Evolutionary conservation across 2,329 filamentous ascomycete genomes (phyloP), one percentile per base, ranked within the genome.

Genomic region (Colletotrichum sp.): DNA sequence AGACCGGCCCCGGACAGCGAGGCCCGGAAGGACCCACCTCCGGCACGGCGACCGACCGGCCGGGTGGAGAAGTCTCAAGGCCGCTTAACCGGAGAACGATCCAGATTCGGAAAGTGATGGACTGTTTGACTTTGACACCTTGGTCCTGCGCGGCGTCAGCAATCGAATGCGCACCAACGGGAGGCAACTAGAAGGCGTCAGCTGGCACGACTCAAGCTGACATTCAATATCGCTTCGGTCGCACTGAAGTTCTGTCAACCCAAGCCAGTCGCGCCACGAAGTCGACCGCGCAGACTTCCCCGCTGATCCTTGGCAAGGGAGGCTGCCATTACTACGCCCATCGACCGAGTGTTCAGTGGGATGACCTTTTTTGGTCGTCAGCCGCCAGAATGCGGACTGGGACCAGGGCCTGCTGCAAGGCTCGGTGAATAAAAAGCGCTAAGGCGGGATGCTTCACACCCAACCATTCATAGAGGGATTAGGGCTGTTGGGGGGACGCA

Each of bases 361-460:
- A 39, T 62, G 60, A 34, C 18, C n/a, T 59, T 62, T 52, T 57
- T 26, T 13, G 44, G 52, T 72, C 34, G 72, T 63, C 63, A 63
- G 55, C 63, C 34, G 55, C 62, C 26, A 34, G 9, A n/a, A 13
- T 72, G 63, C 26, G n/a, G 39, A 65, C 49, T n/a, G 24, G 39
- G 73, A 55, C 73, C 63, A 49, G 73, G 64, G 70, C n/a, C 21
- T 44, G 18, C 44, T 76, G 73, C 73, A 76, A 65, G 64, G 70
- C 64, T 76, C 73, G 73, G 73, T 52, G 64, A 69, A 59, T 39
- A 71, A 28, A 39, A 52, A 28, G 65, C 70, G 73, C 73, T 73
- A 76, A 28, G 32, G 64, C 64, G 59, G 70, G 64, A 69, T 73
- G 70, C 70, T 62, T 30, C 55, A 36, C 57, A 68, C 60, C 21